phyloP scores from a whole-genome alignment of 441 rosid species.

The Pelargonium citronellum region DNA sequence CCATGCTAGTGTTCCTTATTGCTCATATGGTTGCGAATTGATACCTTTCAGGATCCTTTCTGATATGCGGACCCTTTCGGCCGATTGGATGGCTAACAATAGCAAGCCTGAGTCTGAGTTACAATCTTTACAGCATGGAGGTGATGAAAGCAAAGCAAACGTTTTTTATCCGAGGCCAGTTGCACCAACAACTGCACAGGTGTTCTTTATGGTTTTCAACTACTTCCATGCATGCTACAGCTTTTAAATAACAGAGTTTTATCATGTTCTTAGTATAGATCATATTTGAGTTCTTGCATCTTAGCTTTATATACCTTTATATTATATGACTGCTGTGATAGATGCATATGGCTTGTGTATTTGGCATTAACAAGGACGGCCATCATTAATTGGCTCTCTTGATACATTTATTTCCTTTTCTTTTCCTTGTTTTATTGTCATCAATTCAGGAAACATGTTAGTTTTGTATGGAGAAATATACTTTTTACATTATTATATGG shows the following conservation, averaged over 20 bases:
- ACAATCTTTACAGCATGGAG: constrained; percentile 67
- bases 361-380: background rate
- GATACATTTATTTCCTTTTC: background rate
- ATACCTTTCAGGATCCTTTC: constrained; percentile 84
- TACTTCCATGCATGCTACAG: constrained; percentile 12
- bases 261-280: constrained; percentile 1
- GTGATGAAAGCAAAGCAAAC: constrained; percentile 71
- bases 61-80: constrained; percentile 99
- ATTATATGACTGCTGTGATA: no score
- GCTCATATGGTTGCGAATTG: constrained; percentile 22
- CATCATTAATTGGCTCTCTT: background rate
- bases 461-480: background rate
- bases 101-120: constrained; percentile 73
- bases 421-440: background rate
- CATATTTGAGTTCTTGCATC: background rate
- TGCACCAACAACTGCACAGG: constrained; percentile 98
- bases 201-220: constrained; percentile 25
- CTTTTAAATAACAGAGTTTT: background rate
- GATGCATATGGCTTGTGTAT: background rate
- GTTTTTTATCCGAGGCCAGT: constrained; percentile 96
- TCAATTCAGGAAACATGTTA: background rate
- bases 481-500: background rate
- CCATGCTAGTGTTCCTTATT: background rate
- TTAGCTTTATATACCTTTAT: background rate
- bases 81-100: constrained; percentile 99